Conservation (phyloP, 306 rosid species). For the Chamaecrista fasciculata region DNA sequence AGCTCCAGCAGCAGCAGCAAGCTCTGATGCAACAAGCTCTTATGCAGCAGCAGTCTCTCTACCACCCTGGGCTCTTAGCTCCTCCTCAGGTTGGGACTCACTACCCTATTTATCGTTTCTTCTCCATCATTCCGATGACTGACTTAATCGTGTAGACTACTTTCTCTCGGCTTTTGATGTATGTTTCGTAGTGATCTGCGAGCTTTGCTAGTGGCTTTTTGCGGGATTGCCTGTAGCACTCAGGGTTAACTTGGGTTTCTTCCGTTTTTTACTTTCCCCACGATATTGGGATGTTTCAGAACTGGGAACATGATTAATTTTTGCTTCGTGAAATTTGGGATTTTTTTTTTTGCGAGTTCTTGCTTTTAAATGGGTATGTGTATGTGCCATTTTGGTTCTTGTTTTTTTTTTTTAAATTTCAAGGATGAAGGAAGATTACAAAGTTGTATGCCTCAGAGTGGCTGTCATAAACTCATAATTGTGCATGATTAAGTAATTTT, state of each 20-base stretch:
- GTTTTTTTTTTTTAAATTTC: not conserved
- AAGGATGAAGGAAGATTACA: not conserved
- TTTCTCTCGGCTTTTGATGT: not conserved
- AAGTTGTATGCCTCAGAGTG: not conserved
- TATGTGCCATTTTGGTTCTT: not conserved
- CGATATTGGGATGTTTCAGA: not conserved
- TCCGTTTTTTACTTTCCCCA: too few relatives aligned
- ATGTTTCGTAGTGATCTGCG: not conserved
- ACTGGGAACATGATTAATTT: not conserved
- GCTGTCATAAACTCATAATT: too few relatives aligned
- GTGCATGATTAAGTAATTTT: not conserved
- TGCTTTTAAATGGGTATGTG: not conserved
- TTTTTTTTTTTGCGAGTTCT: not conserved
- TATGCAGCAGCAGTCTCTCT: constrained; percentile 91
- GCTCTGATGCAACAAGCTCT: constrained; percentile 98
- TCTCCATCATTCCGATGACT: not conserved
- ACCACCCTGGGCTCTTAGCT: constrained; percentile 94
- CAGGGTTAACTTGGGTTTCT: constrained; percentile 34
- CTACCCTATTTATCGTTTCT: not conserved
- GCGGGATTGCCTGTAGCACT: not conserved
- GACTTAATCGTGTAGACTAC: not conserved
- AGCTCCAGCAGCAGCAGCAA: constrained; percentile 75
- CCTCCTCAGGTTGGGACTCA: constrained; percentile 79
- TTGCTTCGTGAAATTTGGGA: not conserved
- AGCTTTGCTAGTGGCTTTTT: constrained; percentile 2